Percentiles rank a stretch among this genome's conserved stretches.
Conservation (phyloP, 768 basidiomycete genomes). For the Lentinula guzmanii region DNA sequence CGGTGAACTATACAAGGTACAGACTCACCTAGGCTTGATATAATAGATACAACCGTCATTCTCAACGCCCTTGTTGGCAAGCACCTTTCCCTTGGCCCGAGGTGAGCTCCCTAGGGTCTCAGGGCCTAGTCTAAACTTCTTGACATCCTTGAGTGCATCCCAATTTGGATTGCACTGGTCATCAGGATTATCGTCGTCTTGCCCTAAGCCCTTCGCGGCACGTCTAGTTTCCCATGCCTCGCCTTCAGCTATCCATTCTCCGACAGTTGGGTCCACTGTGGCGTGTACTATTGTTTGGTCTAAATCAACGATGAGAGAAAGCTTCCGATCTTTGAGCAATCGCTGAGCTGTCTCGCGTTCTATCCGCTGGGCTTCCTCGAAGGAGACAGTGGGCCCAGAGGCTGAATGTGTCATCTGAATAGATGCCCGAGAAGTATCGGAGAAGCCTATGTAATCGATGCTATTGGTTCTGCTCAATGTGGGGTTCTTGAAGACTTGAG, state of each 20-base stretch:
- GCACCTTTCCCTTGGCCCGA: conserved; percentile 46
- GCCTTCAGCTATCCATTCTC: conserved; percentile 91
- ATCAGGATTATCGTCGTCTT: conserved; percentile 36
- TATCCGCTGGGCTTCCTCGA: conserved; percentile 87
- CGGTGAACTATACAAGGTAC: not conserved
- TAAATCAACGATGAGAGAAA: conserved; percentile 95
- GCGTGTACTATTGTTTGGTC: conserved; percentile 99
- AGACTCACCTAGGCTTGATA: conserved; percentile 86
- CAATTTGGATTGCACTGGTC: conserved; percentile 88
- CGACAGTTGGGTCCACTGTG: conserved; percentile 96
- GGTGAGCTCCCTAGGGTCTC: conserved; percentile 54
- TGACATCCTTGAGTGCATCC: conserved; percentile 86
- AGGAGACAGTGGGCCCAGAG: conserved; percentile 84
- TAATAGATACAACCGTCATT: conserved; percentile 92
- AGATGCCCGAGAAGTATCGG: conserved; percentile 78
- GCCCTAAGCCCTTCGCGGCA: conserved; percentile 30
- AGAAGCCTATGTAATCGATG: conserved; percentile 83
- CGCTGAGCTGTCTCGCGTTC: conserved; percentile 78
- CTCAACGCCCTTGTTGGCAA: conserved; percentile 41
- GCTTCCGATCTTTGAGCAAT: conserved; percentile 67
- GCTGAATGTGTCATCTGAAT: conserved; percentile 95
- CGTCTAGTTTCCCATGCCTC: conserved; percentile 71
- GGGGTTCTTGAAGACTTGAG: not conserved
- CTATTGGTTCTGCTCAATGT: conserved; percentile 26
- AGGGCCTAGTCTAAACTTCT: conserved; percentile 81